Evolutionary conservation across 306 rosid species (phyloP).

Genomic region (Geum urbanum): DNA sequence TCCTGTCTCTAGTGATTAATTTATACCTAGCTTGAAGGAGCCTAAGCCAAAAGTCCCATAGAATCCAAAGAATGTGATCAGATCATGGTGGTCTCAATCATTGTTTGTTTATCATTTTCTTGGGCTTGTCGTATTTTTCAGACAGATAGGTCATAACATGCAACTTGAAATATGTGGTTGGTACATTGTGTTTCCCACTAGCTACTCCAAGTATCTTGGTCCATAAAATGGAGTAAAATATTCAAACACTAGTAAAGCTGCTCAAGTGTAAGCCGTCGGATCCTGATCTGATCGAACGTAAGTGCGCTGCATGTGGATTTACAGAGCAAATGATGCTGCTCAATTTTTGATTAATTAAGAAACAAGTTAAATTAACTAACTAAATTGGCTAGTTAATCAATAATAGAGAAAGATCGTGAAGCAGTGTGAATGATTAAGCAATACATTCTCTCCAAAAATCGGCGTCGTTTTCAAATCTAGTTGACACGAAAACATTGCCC

Average conservation of each 20-base stretch:
- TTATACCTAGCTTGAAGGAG: constrained; percentile 23
- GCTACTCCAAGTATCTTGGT: constrained; percentile 43
- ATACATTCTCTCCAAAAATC: neutral
- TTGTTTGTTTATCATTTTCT: constrained; percentile 43
- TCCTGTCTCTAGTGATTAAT: no score
- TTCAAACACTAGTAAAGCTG: constrained; percentile 20
- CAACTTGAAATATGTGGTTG: constrained; percentile 26
- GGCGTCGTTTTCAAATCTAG: neutral
- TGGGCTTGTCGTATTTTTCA: neutral
- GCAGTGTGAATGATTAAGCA: constrained; percentile 11
- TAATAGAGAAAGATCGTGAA: neutral
- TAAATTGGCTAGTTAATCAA: neutral
- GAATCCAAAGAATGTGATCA: constrained; percentile 38
- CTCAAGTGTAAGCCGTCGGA: constrained; percentile 15
- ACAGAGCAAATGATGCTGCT: constrained; percentile 22
- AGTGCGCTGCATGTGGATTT: constrained; percentile 49
- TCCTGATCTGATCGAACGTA: constrained; percentile 23
- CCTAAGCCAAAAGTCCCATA: constrained; percentile 28
- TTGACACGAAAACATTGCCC: constrained; percentile 11
- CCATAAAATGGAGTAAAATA: constrained; percentile 2
- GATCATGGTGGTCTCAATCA: constrained; percentile 45
- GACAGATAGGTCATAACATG: constrained; percentile 34
- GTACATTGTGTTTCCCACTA: constrained; percentile 47
- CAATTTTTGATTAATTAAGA: neutral
- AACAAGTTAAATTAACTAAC: neutral